Conservation (phyloP, 73 alveolate genomes). For the Paramecium biaurelia region DNA sequence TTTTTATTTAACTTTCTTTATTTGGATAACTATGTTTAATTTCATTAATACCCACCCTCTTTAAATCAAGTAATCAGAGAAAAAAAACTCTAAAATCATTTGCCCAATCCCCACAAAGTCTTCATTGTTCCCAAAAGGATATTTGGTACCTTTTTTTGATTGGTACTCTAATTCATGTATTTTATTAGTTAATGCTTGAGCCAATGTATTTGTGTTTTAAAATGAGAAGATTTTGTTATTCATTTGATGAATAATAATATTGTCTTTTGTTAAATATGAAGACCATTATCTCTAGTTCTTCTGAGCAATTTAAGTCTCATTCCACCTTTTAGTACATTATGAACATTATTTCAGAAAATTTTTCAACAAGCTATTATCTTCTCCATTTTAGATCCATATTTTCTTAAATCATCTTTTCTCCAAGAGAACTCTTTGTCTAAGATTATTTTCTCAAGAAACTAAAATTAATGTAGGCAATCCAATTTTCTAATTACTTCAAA, state of each 20-base stretch:
- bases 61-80: background rate
- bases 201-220: background rate
- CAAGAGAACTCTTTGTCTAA: background rate
- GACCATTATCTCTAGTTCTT: background rate
- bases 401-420: background rate
- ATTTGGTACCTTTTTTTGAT: background rate
- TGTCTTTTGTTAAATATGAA: background rate
- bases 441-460: background rate
- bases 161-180: background rate
- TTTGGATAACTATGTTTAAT: background rate
- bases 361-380: background rate
- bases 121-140: background rate
- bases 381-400: background rate
- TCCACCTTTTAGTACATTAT: background rate
- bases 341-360: background rate
- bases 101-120: background rate
- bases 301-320: background rate
- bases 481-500: background rate
- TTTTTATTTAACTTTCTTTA: background rate
- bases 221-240: background rate
- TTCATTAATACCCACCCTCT: background rate
- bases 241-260: background rate
- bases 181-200: conserved; percentile 11
- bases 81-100: background rate
- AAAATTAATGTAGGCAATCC: background rate